Percentiles rank a stretch among this genome's conserved stretches.
Evolutionary conservation across 2,329 filamentous ascomycete genomes (phyloP).

Genomic region (Neonectria hederae): DNA sequence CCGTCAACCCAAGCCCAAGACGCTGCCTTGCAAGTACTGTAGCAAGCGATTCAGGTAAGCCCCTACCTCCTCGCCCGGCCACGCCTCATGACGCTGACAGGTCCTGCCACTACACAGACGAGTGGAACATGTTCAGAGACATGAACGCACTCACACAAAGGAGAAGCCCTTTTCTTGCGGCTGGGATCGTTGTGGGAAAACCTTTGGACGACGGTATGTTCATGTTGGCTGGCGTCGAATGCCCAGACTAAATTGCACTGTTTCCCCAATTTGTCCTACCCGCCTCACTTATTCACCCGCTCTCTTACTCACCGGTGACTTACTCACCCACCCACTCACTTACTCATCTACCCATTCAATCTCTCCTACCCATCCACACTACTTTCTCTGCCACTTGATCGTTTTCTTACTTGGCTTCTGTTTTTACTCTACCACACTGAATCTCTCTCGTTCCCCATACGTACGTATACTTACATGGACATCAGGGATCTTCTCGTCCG

Average conservation of each 20-base stretch:
- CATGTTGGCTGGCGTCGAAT: conserved; percentile 22
- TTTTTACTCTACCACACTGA: conserved; percentile 1
- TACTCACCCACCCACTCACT: conserved; percentile 4
- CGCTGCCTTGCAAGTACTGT: conserved; percentile 70
- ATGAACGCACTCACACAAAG: conserved; percentile 72
- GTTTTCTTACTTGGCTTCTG: neutral
- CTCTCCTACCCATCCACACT: conserved; percentile 21
- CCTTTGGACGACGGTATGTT: conserved; percentile 69
- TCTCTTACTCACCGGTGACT: neutral
- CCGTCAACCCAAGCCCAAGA: conserved; percentile 69
- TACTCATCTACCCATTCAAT: conserved; percentile 14
- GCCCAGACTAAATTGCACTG: conserved; percentile 33
- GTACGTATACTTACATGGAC: conserved; percentile 64
- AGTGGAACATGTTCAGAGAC: conserved; percentile 71
- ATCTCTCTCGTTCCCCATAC: neutral
- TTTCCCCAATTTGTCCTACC: conserved; percentile 33
- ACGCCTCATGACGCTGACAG: conserved; percentile 32
- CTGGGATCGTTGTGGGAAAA: conserved; percentile 69
- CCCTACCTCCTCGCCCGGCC: conserved; percentile 9
- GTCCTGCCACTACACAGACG: conserved; percentile 54
- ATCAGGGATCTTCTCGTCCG: conserved; percentile 71
- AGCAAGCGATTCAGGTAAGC: conserved; percentile 70
- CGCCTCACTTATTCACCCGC: conserved; percentile 1
- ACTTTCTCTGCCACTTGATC: conserved; percentile 1
- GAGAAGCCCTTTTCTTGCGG: conserved; percentile 70